phyloP scores from a whole-genome alignment of 805 yeast species.

The Lipomyces oligophaga region DNA sequence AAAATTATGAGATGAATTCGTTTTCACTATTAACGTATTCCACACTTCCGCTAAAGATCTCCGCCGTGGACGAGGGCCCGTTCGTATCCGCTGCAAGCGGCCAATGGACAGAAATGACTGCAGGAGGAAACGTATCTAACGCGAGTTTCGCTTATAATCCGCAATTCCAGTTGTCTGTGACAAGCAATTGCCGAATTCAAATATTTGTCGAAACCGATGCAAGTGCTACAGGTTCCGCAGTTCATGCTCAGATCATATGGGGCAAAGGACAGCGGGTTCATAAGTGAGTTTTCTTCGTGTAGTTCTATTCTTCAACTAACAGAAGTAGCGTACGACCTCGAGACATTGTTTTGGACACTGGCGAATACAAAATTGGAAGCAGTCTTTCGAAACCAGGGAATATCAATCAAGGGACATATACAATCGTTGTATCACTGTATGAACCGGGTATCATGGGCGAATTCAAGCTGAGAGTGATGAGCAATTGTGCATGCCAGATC shows the following conservation, averaged over 20 bases:
- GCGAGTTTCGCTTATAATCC: conserved; percentile 21
- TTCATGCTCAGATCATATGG: conserved; percentile 21
- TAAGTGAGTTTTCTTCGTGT: conserved; percentile 3
- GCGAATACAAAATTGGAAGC: conserved; percentile 18
- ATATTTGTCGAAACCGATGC: conserved; percentile 12
- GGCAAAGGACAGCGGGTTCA: conserved; percentile 17
- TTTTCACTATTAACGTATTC: conserved; percentile 23
- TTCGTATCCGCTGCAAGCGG: conserved; percentile 1
- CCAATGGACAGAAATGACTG: conserved; percentile 25
- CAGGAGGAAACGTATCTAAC: conserved; percentile 20
- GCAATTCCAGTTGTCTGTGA: conserved; percentile 18
- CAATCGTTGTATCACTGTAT: conserved; percentile 19
- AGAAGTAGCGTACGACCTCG: conserved; percentile 11
- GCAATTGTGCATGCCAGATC: conserved; percentile 2
- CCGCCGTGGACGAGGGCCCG: conserved; percentile 1
- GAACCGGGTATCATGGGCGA: conserved; percentile 19
- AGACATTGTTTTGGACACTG: conserved; percentile 16
- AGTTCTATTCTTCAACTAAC: not conserved
- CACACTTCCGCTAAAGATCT: conserved; percentile 6
- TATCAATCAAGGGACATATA: conserved; percentile 19
- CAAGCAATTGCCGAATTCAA: conserved; percentile 5
- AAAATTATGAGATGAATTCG: not conserved
- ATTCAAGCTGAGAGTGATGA: conserved; percentile 10
- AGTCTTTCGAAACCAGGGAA: conserved; percentile 4
- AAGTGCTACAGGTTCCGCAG: not conserved